These are phyloP conservation scores for Eremothecium gossypii DNA, from an alignment of 1,139 yeast species.

Conservation along the genomic window DNA sequence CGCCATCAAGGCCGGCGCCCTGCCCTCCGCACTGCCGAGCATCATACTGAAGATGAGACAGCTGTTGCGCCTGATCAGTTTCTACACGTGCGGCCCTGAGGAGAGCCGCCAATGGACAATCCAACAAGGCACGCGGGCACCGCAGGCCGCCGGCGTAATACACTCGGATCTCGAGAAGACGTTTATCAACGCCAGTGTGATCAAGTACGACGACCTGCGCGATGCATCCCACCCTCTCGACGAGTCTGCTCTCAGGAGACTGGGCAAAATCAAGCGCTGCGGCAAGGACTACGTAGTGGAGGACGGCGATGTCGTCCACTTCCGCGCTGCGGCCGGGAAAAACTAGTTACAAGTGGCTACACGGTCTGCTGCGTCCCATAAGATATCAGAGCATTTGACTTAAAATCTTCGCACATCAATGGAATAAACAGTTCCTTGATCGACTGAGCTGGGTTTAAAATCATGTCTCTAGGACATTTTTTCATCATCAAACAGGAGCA, in stretches of 20 bases:
- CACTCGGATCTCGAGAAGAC: conserved; percentile 83
- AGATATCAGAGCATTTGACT: conserved; percentile 35
- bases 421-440: conserved; percentile 30
- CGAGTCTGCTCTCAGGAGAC: conserved; percentile 32
- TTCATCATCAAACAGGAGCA: conserved; percentile 30
- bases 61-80: conserved; percentile 65
- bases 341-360: conserved; percentile 5
- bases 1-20: conserved; percentile 5
- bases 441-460: conserved; percentile 42
- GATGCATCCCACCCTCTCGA: conserved; percentile 30
- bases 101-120: conserved; percentile 94
- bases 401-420: conserved; percentile 32
- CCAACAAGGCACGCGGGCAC: conserved; percentile 68
- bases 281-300: conserved; percentile 69
- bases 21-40: conserved; percentile 33
- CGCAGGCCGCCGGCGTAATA: conserved; percentile 89
- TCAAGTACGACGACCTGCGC: conserved; percentile 45
- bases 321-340: conserved; percentile 43
- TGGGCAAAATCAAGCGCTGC: conserved; percentile 45
- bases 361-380: not conserved
- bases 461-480: conserved; percentile 32
- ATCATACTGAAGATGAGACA: conserved; percentile 57
- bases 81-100: conserved; percentile 82
- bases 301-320: conserved; percentile 67
- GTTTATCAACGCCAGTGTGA: conserved; percentile 68